These are phyloP conservation scores for Boletus rex-veris DNA, from an alignment of 768 basidiomycete species.

Conservation along the genomic window DNA sequence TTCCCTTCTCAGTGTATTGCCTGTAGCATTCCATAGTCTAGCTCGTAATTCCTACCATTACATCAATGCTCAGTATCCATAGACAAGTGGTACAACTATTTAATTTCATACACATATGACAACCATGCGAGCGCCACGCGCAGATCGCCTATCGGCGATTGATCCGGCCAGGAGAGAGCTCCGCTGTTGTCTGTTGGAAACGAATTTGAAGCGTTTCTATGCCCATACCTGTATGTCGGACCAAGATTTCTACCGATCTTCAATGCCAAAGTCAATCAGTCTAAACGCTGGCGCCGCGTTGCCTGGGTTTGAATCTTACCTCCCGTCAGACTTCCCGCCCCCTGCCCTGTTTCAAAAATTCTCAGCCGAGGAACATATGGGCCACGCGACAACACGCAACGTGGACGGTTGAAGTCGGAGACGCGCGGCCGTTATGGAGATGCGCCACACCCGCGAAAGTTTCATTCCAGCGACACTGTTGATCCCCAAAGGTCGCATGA, in stretches of 20 bases:
- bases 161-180: slow-evolving; percentile 14
- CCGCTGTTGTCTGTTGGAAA: slow-evolving; percentile 4
- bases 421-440: slow-evolving; percentile 5
- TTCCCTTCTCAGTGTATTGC: slow-evolving; percentile 16
- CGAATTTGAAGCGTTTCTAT: slow-evolving; percentile 23
- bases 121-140: slow-evolving; percentile 8
- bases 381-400: slow-evolving; percentile 17
- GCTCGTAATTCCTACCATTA: slow-evolving; percentile 25
- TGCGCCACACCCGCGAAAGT: slow-evolving; percentile 23
- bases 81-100: slow-evolving; percentile 14
- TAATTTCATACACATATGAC: slow-evolving; percentile 8
- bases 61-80: slow-evolving; percentile 13
- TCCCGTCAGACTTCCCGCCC: not conserved
- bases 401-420: slow-evolving; percentile 9
- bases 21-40: slow-evolving; percentile 18
- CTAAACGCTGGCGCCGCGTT: slow-evolving; percentile 19
- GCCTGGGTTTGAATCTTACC: slow-evolving; percentile 17
- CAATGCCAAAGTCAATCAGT: slow-evolving; percentile 22
- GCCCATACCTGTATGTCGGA: not conserved
- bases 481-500: not conserved
- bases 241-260: slow-evolving; percentile 10
- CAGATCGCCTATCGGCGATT: slow-evolving; percentile 12
- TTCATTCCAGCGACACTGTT: slow-evolving; percentile 2
- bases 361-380: slow-evolving; percentile 1
- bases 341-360: slow-evolving; percentile 24